phyloP scores from a whole-genome alignment of 805 yeast species.

The Sugiyamaella lignohabitans region DNA sequence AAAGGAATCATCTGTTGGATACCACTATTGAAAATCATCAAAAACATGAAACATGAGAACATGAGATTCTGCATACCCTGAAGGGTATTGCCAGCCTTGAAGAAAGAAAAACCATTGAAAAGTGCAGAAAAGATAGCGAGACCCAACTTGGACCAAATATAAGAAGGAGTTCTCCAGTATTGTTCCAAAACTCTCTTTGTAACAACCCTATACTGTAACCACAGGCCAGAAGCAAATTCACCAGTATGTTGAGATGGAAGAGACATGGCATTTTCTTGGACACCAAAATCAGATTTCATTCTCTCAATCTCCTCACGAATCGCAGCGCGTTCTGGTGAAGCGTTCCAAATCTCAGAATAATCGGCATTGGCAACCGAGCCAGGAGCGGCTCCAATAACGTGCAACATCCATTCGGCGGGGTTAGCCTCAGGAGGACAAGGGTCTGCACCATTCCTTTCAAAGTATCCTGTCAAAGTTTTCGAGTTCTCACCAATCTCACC shows the following conservation, averaged over 20 bases:
- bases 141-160: slow-evolving; percentile 49
- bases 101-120: slow-evolving; percentile 65
- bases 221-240: slow-evolving; percentile 40
- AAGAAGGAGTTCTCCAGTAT: slow-evolving; percentile 59
- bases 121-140: slow-evolving; percentile 49
- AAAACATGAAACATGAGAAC: slow-evolving; percentile 67
- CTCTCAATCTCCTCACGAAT: slow-evolving; percentile 48
- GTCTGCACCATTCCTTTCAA: slow-evolving; percentile 59
- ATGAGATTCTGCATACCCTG: slow-evolving; percentile 79
- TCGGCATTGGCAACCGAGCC: slow-evolving; percentile 29
- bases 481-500: slow-evolving; percentile 65
- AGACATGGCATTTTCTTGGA: slow-evolving; percentile 35
- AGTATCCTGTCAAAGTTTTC: slow-evolving; percentile 52
- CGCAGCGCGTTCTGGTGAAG: slow-evolving; percentile 54
- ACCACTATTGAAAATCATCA: slow-evolving; percentile 48
- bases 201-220: slow-evolving; percentile 40
- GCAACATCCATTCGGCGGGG: slow-evolving; percentile 91
- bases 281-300: slow-evolving; percentile 56
- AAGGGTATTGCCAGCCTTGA: slow-evolving; percentile 52
- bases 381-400: slow-evolving; percentile 40
- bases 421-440: slow-evolving; percentile 64
- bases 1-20: slow-evolving; percentile 59
- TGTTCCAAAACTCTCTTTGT: slow-evolving; percentile 50
- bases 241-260: slow-evolving; percentile 29
- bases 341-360: slow-evolving; percentile 64